phyloP scores from a whole-genome alignment of 352 stramenopile genomes.

The Pythium insidiosum region DNA sequence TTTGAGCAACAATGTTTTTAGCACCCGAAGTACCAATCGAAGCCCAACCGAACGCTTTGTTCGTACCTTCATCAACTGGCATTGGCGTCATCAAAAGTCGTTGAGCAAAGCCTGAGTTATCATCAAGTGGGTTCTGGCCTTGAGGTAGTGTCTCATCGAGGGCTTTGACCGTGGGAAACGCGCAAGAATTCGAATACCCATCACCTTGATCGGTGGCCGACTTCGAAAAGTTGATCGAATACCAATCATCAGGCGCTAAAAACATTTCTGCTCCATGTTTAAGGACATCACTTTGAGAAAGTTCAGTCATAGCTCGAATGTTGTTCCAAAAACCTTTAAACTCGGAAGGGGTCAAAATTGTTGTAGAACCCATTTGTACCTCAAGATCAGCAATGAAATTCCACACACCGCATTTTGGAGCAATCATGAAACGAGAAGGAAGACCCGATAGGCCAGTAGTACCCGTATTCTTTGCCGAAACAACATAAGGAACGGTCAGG shows the following conservation, averaged over 20 bases:
- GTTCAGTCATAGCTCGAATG: conserved; percentile 15
- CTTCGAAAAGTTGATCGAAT: conserved; percentile 5
- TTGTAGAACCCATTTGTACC: conserved; percentile 16
- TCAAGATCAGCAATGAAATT: too few relatives aligned
- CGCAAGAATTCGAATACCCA: conserved; percentile 9
- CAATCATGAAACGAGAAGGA: conserved; percentile 8
- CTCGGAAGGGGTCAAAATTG: conserved; percentile 13
- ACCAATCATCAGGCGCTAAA: conserved; percentile 16
- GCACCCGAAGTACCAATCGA: neutral
- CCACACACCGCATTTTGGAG: conserved; percentile 11
- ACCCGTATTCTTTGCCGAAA: conserved; percentile 15
- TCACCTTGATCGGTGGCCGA: conserved; percentile 3
- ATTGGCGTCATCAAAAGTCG: conserved; percentile 2
- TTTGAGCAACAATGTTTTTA: neutral
- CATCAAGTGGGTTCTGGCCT: neutral
- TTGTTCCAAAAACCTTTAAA: too few relatives aligned
- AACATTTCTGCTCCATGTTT: conserved; percentile 13
- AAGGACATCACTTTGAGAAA: conserved; percentile 2
- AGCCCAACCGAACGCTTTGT: too few relatives aligned
- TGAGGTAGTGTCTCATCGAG: neutral
- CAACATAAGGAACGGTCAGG: too few relatives aligned
- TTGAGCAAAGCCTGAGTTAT: conserved; percentile 4
- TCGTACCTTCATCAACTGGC: too few relatives aligned
- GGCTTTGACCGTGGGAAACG: neutral
- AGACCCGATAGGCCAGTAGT: conserved; percentile 1